Evolutionary conservation across 257 asterid genomes (phyloP), one percentile per base, ranked within the genome.

Genomic region (Primulina tabacum): DNA sequence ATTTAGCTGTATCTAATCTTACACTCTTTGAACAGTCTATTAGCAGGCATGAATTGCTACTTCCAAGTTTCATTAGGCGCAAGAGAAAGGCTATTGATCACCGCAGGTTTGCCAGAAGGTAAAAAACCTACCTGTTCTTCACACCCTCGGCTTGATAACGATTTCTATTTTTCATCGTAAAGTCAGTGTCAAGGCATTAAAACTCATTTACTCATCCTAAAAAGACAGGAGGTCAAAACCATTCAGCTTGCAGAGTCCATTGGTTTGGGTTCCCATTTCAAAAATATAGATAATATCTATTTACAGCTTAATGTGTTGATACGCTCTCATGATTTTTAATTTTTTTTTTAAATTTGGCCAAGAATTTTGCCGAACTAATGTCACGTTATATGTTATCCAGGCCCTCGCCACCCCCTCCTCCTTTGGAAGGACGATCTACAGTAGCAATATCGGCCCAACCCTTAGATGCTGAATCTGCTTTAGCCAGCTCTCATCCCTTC

Each of bases 31-130:
- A 30, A 35, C 85, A 87, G 88, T 12, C 59, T 52, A 68, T 85
- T 70, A 70, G 71, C 56, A 38, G 69, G 76, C 61, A 73, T 10
- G 76, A 83, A 17, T 3, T 79, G 76, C 35, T 8, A 61, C 83
- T 78, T 67, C 79, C 80, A 65, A 83, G 79, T 37, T 2, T 57
- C 55, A 43, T 78, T 70, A 81, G 90, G 88, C 87, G 85, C 65
- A 83, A 82, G 81, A 73, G 66, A 71, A 68, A 82, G 2, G 75
- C 79, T 33, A 1, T 68, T 59, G 34, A 28, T 24, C 66, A 9
- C 55, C 30, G 60, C 56, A 62, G 82, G 57, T 47, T 38, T 63
- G 55, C 73, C 30, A 53, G 21, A 79, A 84, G 90, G 93, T 84
- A 34, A 73, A 80, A 71, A 4, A 53, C 59, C 66, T 29, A 29